Evolutionary conservation across 345 rosid genomes (phyloP), one percentile per base, ranked within the genome.

Genomic region (Garcia nutans): DNA sequence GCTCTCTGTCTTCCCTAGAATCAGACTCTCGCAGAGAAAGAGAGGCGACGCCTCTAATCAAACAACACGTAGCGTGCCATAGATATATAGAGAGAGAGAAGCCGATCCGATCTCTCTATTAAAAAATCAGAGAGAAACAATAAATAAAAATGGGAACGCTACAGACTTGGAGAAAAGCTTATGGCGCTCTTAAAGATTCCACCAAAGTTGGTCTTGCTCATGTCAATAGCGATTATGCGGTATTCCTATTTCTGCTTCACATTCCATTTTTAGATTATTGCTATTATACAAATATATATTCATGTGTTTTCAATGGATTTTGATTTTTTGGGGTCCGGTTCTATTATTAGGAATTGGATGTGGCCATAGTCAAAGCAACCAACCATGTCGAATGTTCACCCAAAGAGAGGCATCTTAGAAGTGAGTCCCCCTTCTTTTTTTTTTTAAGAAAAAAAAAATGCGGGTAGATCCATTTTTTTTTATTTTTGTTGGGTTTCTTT

Each of bases 201-300:
- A 96, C 99, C 83, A 96, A 96, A 93, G 98, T 96, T 88, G 99
- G 99, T 52, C 93, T 96, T 69, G 98, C 97, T 78, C 99, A 96
- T 68, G 98, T 96, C 84, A 96, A 96, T 86, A 92, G 97, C 85
- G 98, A 93, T 78, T 96, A 84, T 72, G 97, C 99, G 84, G 99
- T 96, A 83, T 37, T 54, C 59, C 54, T 75, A 77, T 55, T 44
- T 17, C 23, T 65, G 26, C 6, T 9, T 13, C 49, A 45, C 69
- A 16, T 22, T 15, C 58, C n/a, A 54, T 37, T 50, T 70, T 44
- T 13, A 9, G 12, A 42, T 24, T 26, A 69, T 31, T 59, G 33
- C 24, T n/a, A 47, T 55, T 66, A 37, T 52, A 58, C 56, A 47
- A 8, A 47, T 47, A 47, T 10, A 1, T 47, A 47, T 47, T 37